A percentile compares a stretch with the other conserved stretches of the same genome.
phyloP scores from a whole-genome alignment of 768 basidiomycete genomes.

The Pulveroboletus sp. region DNA sequence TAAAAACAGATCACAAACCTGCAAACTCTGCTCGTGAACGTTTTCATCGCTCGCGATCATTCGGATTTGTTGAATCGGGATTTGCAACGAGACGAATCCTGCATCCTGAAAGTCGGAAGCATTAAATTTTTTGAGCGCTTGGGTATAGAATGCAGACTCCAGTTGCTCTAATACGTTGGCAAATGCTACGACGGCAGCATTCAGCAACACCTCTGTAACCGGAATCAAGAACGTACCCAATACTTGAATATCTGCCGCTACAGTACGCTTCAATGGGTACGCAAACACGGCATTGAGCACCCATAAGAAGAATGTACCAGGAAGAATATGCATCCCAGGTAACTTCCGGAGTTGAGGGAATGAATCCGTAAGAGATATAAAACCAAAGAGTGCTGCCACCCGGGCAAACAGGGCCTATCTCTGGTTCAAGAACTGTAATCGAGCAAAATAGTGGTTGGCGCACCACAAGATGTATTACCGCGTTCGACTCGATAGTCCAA shows the following conservation, averaged over 20 bases:
- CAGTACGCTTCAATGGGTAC: conserved; percentile 6
- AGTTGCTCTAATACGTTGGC: conserved; percentile 73
- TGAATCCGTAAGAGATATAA: conserved; percentile 14
- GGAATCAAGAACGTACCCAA: conserved; percentile 45
- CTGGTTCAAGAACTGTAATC: not conserved
- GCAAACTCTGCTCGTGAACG: conserved; percentile 52
- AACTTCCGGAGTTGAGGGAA: conserved; percentile 25
- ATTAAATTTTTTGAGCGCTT: conserved; percentile 64
- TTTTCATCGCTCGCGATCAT: conserved; percentile 60
- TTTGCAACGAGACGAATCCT: conserved; percentile 53
- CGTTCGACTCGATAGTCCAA: conserved; percentile 3
- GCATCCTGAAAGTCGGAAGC: conserved; percentile 58
- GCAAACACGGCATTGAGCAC: conserved; percentile 2
- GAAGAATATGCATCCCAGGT: conserved; percentile 4
- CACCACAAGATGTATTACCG: not conserved
- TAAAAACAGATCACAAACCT: conserved; percentile 34
- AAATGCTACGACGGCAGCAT: conserved; percentile 55
- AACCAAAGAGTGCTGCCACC: conserved; percentile 36
- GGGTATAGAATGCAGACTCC: conserved; percentile 63
- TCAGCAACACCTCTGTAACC: not conserved
- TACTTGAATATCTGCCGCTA: conserved; percentile 38
- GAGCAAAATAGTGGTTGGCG: not conserved
- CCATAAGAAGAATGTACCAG: not conserved
- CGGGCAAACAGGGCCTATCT: not conserved
- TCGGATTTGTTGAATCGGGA: conserved; percentile 60